Evolutionary conservation across 83 land plant species (phyloP), one percentile per base, ranked within the genome.

Genomic region (Diphasiastrum complanatum): DNA sequence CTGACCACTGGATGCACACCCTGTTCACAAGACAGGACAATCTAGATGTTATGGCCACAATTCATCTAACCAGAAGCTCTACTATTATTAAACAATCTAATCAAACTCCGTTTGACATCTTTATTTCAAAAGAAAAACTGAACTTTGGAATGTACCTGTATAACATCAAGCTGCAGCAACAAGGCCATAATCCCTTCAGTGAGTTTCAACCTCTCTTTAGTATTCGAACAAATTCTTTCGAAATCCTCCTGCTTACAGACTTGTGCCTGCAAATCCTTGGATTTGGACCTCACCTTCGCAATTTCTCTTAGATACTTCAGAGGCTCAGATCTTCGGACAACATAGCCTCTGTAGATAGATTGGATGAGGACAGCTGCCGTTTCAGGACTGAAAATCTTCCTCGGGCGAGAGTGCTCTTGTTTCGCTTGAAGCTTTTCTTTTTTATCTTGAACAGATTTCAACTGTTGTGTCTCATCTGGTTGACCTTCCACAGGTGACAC

Each of bases 181-280:
- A 65, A 28, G 33, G 59, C 27, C 68, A 65, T 65, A 18, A 65
- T 51, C 31, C 23, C 47, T 37, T 65, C 68, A 12, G 68, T 36
- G n/a, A 53, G 4, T 28, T 40, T 65, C 33, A 24, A 6, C 18
- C 60, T 26, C 60, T 65, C 68, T 19, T 22, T 0, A 3, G 32
- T 20, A 65, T 65, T 45, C 11, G 16, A 34, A 53, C 68, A 65
- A 5, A 8, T 10, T 52, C 53, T 40, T 22, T 51, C 61, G 5
- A 65, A 33, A 12, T 35, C 4, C n/a, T 40, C 61, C 4, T 4
- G 24, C 18, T 51, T 20, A 0, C 47, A 25, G 8, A 37, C 27
- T 16, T 16, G 63, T 19, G 18, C 4, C 19, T 65, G 45, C 32
- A 53, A 25, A 20, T 54, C 60, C 28, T 31, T 40, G 23, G 53